A percentile compares a stretch with the other conserved stretches of the same genome.
Conservation (phyloP, 805 yeast genomes). For the Naumovozyma baii region DNA sequence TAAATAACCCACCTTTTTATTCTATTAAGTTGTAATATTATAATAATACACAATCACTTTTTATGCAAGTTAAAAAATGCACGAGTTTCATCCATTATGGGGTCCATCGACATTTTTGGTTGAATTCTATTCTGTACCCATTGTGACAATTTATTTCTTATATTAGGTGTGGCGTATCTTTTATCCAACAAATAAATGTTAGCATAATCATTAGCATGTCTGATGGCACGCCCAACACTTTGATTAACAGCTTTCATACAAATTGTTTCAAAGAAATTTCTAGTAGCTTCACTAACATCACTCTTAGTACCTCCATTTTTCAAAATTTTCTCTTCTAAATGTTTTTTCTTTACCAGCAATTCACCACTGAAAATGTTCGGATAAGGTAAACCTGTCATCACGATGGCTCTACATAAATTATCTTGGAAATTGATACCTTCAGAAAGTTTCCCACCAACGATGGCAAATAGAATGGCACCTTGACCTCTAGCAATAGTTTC, state of each 20-base stretch:
- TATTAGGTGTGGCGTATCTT: conserved; percentile 40
- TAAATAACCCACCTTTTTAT: neutral
- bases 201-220: conserved; percentile 77
- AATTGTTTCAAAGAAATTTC: conserved; percentile 64
- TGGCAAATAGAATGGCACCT: conserved; percentile 70
- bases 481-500: conserved; percentile 27
- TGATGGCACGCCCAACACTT: conserved; percentile 82
- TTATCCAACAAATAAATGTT: conserved; percentile 61
- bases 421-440: conserved; percentile 92
- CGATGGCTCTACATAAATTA: conserved; percentile 75
- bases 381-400: conserved; percentile 82
- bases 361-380: conserved; percentile 83
- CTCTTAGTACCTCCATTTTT: conserved; percentile 37
- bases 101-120: conserved; percentile 9
- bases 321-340: conserved; percentile 45
- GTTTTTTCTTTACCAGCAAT: conserved; percentile 58
- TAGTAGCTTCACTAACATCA: conserved; percentile 40
- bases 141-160: conserved; percentile 52
- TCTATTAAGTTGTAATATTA: conserved; percentile 1
- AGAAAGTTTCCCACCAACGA: conserved; percentile 86
- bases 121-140: conserved; percentile 55
- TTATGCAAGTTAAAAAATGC: conserved; percentile 12
- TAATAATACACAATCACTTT: neutral
- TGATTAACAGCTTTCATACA: conserved; percentile 91
- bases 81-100: conserved; percentile 16